These are phyloP conservation scores for Ambispora gerdemannii DNA, from an alignment of 192 early-diverging fungal species.

Conservation along the genomic window DNA sequence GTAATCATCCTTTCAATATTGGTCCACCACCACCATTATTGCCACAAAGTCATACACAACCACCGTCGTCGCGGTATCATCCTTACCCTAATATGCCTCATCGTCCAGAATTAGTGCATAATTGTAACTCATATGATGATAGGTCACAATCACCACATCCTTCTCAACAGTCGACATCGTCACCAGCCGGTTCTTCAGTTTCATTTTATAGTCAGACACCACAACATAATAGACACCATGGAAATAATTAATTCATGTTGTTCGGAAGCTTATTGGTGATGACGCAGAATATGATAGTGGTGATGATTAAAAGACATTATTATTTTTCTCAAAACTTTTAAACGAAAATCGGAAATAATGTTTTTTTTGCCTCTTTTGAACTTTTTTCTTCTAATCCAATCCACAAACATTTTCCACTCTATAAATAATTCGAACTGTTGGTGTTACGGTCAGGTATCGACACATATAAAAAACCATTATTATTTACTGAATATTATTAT, in stretches of 20 bases:
- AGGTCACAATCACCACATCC: not conserved
- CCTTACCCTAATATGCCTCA: conserved; percentile 5
- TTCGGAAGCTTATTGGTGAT: too few species aligned
- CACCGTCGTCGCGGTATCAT: not conserved
- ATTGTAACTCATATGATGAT: not conserved
- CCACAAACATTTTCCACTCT: too few species aligned
- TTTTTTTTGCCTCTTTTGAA: too few species aligned
- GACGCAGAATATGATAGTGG: too few species aligned
- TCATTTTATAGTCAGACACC: conserved; percentile 2
- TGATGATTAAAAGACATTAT: too few species aligned
- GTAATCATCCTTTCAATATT: not conserved
- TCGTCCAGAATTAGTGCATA: conserved; percentile 21
- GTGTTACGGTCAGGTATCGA: too few species aligned
- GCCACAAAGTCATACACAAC: not conserved
- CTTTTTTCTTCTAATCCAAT: too few species aligned
- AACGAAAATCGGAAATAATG: too few species aligned
- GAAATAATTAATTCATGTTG: conserved; percentile 1
- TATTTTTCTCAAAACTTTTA: too few species aligned
- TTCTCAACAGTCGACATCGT: not conserved
- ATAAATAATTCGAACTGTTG: too few species aligned
- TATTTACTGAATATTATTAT: too few species aligned
- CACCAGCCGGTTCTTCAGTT: not conserved
- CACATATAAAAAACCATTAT: too few species aligned
- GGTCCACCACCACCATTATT: not conserved
- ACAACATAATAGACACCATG: not conserved